Conservation (phyloP, 2,329 filamentous ascomycete genomes). For the Orbilia quercus region DNA sequence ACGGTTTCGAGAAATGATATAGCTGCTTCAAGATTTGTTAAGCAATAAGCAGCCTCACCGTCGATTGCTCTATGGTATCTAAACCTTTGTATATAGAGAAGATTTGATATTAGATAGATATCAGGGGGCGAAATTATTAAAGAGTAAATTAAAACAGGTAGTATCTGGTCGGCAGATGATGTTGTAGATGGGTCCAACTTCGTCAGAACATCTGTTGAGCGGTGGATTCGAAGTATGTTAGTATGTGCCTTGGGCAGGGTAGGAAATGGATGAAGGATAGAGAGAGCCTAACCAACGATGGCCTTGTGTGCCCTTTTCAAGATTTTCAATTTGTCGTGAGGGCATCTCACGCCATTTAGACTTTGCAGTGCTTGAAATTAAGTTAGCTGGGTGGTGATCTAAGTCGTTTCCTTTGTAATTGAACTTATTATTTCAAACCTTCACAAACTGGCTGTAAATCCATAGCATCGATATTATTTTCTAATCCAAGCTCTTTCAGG, state of each 20-base stretch:
- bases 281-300: conserved; percentile 86
- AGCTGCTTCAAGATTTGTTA: conserved; percentile 94
- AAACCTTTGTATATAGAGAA: conserved; percentile 94
- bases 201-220: conserved; percentile 67
- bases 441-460: conserved; percentile 64
- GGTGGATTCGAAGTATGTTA: too few species aligned
- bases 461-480: conserved; percentile 72
- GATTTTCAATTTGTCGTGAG: conserved; percentile 88
- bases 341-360: conserved; percentile 89
- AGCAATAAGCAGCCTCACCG: conserved; percentile 92
- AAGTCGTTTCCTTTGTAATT: not conserved
- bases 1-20: conserved; percentile 96
- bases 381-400: conserved; percentile 1
- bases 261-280: conserved; percentile 62
- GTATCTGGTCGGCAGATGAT: conserved; percentile 95
- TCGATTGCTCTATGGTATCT: conserved; percentile 78
- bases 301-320: conserved; percentile 89
- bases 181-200: conserved; percentile 71
- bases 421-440: conserved; percentile 60
- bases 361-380: conserved; percentile 70
- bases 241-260: too few species aligned
- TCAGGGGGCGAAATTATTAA: conserved; percentile 88
- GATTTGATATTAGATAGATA: conserved; percentile 90
- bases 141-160: conserved; percentile 95
- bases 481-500: conserved; percentile 82